phyloP scores from a whole-genome alignment of 2,329 filamentous ascomycete species.

The Emergomyces pasteurianus region DNA sequence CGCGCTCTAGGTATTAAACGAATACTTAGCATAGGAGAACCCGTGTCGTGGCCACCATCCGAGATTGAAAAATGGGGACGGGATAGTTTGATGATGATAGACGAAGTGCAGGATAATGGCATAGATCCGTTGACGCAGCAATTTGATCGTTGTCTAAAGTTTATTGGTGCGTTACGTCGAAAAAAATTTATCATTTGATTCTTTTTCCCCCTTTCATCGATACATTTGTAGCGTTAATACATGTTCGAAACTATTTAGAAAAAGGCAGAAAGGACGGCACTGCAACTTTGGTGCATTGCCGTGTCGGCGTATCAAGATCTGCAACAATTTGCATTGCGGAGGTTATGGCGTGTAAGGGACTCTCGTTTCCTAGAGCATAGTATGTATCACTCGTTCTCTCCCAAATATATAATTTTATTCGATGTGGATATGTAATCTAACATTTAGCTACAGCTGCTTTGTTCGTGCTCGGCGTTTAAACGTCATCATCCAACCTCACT shows the following conservation, averaged over 20 bases:
- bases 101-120: slow-evolving; percentile 89
- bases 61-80: slow-evolving; percentile 60
- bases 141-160: slow-evolving; percentile 74
- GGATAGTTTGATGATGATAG: slow-evolving; percentile 69
- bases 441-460: slow-evolving; percentile 53
- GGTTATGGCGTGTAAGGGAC: slow-evolving; percentile 69
- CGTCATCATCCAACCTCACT: slow-evolving; percentile 94
- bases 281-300: slow-evolving; percentile 88
- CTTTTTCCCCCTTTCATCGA: background rate
- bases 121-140: slow-evolving; percentile 83
- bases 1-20: slow-evolving; percentile 70
- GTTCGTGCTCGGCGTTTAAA: slow-evolving; percentile 86
- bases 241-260: slow-evolving; percentile 40
- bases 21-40: slow-evolving; percentile 85
- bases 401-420: background rate
- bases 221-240: background rate
- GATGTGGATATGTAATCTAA: background rate
- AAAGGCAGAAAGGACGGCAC: slow-evolving; percentile 63
- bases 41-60: slow-evolving; percentile 64
- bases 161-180: slow-evolving; percentile 60
- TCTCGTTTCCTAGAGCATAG: slow-evolving; percentile 88
- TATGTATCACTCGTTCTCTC: slow-evolving; percentile 26
- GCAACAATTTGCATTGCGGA: slow-evolving; percentile 99
- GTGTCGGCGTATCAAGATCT: slow-evolving; percentile 87
- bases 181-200: background rate